Conservation (phyloP, 768 basidiomycete species). For the Chalciporus chontae region DNA sequence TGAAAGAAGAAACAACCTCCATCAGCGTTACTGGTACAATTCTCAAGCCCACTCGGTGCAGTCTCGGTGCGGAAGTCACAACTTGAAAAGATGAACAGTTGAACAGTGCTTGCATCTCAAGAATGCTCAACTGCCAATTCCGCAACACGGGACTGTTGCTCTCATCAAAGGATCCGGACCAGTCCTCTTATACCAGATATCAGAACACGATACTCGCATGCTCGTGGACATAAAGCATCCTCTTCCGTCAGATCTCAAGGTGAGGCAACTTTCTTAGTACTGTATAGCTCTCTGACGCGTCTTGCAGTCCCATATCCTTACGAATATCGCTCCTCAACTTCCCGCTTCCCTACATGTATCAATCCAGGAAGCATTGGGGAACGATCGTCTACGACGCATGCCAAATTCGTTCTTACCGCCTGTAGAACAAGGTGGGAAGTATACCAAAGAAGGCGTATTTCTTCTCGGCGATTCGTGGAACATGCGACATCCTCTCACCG, state of each 20-base stretch:
- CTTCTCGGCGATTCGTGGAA: slow-evolving; percentile 97
- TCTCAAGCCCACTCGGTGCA: too few species aligned
- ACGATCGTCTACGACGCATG: slow-evolving; percentile 83
- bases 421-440: slow-evolving; percentile 53
- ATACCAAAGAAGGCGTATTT: slow-evolving; percentile 63
- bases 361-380: slow-evolving; percentile 66
- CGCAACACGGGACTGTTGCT: slow-evolving; percentile 79
- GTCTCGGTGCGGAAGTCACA: too few species aligned
- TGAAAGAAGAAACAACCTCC: too few species aligned
- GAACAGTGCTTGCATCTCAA: too few species aligned
- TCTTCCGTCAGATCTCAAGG: slow-evolving; percentile 79
- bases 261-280: slow-evolving; percentile 16
- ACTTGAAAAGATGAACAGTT: too few species aligned
- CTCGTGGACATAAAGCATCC: slow-evolving; percentile 87
- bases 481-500: slow-evolving; percentile 98
- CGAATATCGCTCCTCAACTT: slow-evolving; percentile 75
- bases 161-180: slow-evolving; percentile 81
- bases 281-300: slow-evolving; percentile 1
- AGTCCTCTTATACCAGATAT: slow-evolving; percentile 91
- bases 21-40: too few species aligned
- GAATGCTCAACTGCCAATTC: slow-evolving; percentile 68
- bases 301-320: slow-evolving; percentile 61
- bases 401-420: slow-evolving; percentile 93
- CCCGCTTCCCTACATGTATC: slow-evolving; percentile 67
- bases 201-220: slow-evolving; percentile 84